A percentile compares a stretch with the other conserved stretches of the same genome.
These are phyloP conservation scores for Hypomyces rosellus DNA, from an alignment of 2,329 filamentous ascomycete genomes.

Conservation along the genomic window DNA sequence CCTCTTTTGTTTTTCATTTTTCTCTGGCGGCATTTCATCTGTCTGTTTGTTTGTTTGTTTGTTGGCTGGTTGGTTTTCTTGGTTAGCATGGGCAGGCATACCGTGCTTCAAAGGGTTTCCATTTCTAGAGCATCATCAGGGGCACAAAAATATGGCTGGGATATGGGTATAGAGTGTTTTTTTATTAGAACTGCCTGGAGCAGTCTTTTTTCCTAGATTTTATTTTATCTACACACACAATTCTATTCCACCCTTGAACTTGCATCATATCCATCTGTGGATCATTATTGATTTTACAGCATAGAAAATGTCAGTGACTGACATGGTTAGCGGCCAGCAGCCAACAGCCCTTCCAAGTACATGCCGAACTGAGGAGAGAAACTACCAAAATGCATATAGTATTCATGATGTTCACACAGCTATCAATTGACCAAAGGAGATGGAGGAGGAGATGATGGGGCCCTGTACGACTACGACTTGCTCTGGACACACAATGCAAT, in stretches of 20 bases:
- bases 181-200: slow-evolving; percentile 11
- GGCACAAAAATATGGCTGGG: slow-evolving; percentile 4
- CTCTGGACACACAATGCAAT: slow-evolving; percentile 79
- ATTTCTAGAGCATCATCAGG: slow-evolving; percentile 3
- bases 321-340: too few species aligned
- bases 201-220: slow-evolving; percentile 1
- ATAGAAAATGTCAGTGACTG: too few species aligned
- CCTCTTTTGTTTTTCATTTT: slow-evolving; percentile 1
- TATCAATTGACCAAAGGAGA: too few species aligned
- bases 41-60: not conserved
- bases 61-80: not conserved
- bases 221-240: not conserved
- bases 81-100: slow-evolving; percentile 4
- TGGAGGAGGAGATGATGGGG: too few species aligned
- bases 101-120: slow-evolving; percentile 2
- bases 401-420: too few species aligned
- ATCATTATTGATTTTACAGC: too few species aligned
- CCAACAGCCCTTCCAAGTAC: not conserved
- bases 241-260: too few species aligned
- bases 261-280: too few species aligned
- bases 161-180: not conserved
- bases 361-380: not conserved
- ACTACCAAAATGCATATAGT: not conserved
- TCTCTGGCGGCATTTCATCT: not conserved
- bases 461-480: slow-evolving; percentile 33